Evolutionary conservation across 176 grass and related monocot genomes (phyloP), one percentile per base, ranked within the genome.

Genomic region (Oryza coarctata): DNA sequence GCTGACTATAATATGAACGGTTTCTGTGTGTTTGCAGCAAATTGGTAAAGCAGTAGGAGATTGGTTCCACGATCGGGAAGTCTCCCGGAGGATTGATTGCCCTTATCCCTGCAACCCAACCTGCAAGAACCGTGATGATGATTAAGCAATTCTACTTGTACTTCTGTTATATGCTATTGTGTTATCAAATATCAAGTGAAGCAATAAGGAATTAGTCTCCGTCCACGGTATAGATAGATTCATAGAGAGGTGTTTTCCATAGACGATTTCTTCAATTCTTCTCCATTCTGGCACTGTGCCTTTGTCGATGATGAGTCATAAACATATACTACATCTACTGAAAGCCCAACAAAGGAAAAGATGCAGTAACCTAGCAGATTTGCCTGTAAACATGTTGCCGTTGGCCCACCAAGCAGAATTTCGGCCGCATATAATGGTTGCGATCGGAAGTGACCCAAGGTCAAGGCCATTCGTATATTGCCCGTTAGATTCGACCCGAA

Each of bases 51-150:
- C 94, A 26, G 88, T 94, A 27, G 91, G 91, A 33, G 91, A 97
- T 73, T 97, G 94, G 94, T 97, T 71, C 81, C 88, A 45, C 50
- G 81, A 91, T 5, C 82, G 86, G 73, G 74, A 68, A 9, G 57
- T 78, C 23, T 29, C 88, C 11, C 82, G 70, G 85, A 34, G 81
- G 87, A 88, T 88, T 41, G 94, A 97, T 33, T 97, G 94, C 44
- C 32, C 87, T 4, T 97, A 94, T 77, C 94, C 91, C 86, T 97
- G 94, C 87, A 93, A 97, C 75, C 84, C 89, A 57, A 89, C 91
- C 72, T 97, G 94, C 86, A 90, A 84, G 63, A 84, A 89, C 35
- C 57, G 78, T 43, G 90, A 86, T 76, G 93, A 95, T 52, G 92
- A 94, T 58, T 87, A 75, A 82, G 14, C 40, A 65, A 13, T 39